Evolutionary conservation across 768 basidiomycete genomes (phyloP).

Genomic region (Artomyces pyxidatus): DNA sequence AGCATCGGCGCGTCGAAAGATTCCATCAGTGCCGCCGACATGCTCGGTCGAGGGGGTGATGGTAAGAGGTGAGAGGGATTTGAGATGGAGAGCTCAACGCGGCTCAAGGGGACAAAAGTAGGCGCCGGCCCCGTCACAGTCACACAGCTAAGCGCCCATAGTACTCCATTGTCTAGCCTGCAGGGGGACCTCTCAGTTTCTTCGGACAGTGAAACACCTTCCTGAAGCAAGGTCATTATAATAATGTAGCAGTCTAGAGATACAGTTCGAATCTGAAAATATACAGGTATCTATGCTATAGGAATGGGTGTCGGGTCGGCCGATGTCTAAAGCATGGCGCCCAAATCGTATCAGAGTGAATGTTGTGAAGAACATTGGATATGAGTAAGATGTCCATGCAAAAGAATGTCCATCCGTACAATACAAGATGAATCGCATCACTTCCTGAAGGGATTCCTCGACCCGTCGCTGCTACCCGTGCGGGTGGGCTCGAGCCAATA

Average conservation of each 20-base stretch:
- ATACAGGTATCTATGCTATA: neutral
- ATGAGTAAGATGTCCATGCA: no score
- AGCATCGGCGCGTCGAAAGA: slow-evolving; percentile 17
- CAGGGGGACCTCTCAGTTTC: no score
- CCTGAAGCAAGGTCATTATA: neutral
- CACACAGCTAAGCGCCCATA: no score
- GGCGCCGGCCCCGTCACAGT: no score
- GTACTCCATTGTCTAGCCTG: no score
- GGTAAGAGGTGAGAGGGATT: no score
- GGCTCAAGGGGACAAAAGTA: no score
- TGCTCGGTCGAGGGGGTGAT: slow-evolving; percentile 1
- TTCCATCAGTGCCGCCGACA: slow-evolving; percentile 16
- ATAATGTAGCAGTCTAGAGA: neutral
- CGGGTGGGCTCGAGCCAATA: slow-evolving; percentile 34
- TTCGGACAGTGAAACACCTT: neutral
- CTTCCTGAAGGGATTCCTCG: slow-evolving; percentile 46
- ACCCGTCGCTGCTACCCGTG: slow-evolving; percentile 29
- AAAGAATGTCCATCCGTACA: neutral
- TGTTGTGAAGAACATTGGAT: no score
- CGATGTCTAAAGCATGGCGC: neutral
- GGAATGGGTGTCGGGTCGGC: no score
- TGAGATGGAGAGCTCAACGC: no score
- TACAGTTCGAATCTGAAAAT: neutral
- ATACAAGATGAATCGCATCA: slow-evolving; percentile 17
- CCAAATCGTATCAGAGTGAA: neutral